Conservation (phyloP, 805 yeast genomes). For the Metschnikowia dekortorum region DNA sequence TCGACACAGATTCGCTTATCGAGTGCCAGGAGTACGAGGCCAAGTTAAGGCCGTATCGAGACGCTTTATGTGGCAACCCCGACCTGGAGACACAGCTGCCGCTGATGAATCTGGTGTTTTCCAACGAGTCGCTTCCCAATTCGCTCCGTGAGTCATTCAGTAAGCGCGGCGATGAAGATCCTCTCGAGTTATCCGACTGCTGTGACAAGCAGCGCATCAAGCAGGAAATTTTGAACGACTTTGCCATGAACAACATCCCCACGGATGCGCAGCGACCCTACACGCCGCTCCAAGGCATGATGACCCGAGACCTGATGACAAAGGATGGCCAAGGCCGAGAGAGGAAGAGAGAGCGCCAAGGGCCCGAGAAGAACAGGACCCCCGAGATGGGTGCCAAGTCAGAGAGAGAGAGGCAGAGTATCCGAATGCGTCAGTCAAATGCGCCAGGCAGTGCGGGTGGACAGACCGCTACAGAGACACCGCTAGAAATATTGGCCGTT, state of each 20-base stretch:
- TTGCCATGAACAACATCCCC: constrained; percentile 35
- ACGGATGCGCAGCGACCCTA: constrained; percentile 6
- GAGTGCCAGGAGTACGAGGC: constrained; percentile 16
- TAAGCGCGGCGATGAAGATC: constrained; percentile 10
- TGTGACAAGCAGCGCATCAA: constrained; percentile 25
- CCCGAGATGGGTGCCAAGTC: too few species aligned
- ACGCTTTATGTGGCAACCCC: constrained; percentile 3
- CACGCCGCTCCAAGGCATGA: constrained; percentile 2
- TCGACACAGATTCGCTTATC: constrained; percentile 19
- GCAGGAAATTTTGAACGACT: constrained; percentile 39
- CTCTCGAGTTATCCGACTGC: constrained; percentile 4
- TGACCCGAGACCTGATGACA: not conserved
- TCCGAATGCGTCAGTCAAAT: too few species aligned
- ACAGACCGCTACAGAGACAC: too few species aligned
- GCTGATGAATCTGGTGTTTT: constrained; percentile 21
- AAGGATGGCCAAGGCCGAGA: too few species aligned
- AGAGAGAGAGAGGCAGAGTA: too few species aligned
- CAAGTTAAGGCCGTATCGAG: constrained; percentile 11
- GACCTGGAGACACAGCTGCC: constrained; percentile 22
- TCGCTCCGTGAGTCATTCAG: constrained; percentile 11
- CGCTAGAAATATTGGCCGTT: too few species aligned
- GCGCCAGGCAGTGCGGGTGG: too few species aligned
- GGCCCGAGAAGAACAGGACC: not conserved
- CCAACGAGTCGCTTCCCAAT: constrained; percentile 20
- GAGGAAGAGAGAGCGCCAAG: not conserved